Percentiles rank a stretch among this genome's conserved stretches.
phyloP scores from a whole-genome alignment of 2,329 filamentous ascomycete species.

The Ophiostoma sp. region DNA sequence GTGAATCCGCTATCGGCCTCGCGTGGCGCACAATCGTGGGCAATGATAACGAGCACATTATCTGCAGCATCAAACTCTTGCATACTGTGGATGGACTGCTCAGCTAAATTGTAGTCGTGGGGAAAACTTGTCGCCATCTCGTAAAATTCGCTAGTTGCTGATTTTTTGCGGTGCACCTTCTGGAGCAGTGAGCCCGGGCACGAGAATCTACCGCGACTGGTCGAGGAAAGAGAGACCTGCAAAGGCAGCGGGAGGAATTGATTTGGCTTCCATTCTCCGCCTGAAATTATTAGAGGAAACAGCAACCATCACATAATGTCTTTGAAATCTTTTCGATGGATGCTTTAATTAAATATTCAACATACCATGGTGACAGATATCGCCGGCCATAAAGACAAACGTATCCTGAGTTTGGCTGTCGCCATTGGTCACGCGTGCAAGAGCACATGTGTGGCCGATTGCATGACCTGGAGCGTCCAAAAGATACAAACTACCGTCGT shows the following conservation, averaged over 20 bases:
- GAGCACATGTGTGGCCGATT: constrained; percentile 37
- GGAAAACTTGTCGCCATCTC: not conserved
- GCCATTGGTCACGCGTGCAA: constrained; percentile 39
- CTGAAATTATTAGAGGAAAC: no score
- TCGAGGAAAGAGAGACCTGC: constrained; percentile 42
- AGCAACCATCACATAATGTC: no score
- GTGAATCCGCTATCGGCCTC: constrained; percentile 25
- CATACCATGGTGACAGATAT: constrained; percentile 47
- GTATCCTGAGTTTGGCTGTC: constrained; percentile 33
- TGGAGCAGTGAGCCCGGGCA: constrained; percentile 12
- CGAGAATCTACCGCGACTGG: not conserved
- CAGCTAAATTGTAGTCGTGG: not conserved
- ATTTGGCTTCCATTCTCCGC: constrained; percentile 42
- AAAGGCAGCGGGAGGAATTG: constrained; percentile 39
- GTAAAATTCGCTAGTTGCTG: not conserved
- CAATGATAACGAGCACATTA: constrained; percentile 33
- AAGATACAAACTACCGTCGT: constrained; percentile 33
- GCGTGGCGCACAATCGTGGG: constrained; percentile 33
- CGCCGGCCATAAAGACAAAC: constrained; percentile 47
- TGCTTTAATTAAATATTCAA: no score
- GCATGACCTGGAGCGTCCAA: constrained; percentile 33
- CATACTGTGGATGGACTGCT: constrained; percentile 11
- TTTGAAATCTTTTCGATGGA: no score
- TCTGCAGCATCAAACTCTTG: constrained; percentile 31
- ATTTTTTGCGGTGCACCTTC: not conserved